Conservation (phyloP, 352 stramenopile genomes). For the Phytophthora megakarya region DNA sequence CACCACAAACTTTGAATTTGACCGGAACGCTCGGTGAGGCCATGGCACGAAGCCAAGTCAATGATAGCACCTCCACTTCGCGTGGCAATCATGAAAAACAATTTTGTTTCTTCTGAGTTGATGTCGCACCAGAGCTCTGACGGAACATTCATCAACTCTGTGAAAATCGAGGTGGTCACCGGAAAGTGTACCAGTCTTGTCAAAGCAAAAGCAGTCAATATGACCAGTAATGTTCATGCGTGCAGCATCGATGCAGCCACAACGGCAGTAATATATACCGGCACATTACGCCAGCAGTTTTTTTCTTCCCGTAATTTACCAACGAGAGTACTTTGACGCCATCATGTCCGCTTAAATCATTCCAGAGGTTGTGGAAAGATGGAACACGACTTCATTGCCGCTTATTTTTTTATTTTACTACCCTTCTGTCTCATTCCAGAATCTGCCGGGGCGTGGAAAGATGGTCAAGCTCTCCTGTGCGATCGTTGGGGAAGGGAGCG, state of each 20-base stretch:
- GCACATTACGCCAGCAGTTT: no score
- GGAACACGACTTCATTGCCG: no score
- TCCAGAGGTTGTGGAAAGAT: no score
- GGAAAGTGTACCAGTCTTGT: slow-evolving; percentile 84
- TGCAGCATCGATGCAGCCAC: slow-evolving; percentile 79
- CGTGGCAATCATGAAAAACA: slow-evolving; percentile 56
- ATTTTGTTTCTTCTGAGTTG: slow-evolving; percentile 21
- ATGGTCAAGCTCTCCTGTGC: no score
- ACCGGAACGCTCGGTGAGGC: slow-evolving; percentile 55
- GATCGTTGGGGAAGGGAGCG: no score
- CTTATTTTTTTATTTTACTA: no score
- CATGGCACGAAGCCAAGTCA: slow-evolving; percentile 72
- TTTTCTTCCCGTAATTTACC: no score
- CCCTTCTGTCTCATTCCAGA: no score
- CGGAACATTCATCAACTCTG: slow-evolving; percentile 65
- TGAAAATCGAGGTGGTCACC: slow-evolving; percentile 77
- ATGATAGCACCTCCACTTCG: slow-evolving; percentile 76
- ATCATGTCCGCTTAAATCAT: no score
- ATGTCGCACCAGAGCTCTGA: slow-evolving; percentile 7
- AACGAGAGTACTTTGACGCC: no score
- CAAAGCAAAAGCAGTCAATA: slow-evolving; percentile 80
- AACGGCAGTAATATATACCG: no score
- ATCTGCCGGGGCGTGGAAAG: no score
- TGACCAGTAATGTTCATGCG: slow-evolving; percentile 75
- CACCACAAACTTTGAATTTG: slow-evolving; percentile 53